These are phyloP conservation scores for Linnemannia schmuckeri DNA, from an alignment of 192 early-diverging fungal species.

Conservation along the genomic window DNA sequence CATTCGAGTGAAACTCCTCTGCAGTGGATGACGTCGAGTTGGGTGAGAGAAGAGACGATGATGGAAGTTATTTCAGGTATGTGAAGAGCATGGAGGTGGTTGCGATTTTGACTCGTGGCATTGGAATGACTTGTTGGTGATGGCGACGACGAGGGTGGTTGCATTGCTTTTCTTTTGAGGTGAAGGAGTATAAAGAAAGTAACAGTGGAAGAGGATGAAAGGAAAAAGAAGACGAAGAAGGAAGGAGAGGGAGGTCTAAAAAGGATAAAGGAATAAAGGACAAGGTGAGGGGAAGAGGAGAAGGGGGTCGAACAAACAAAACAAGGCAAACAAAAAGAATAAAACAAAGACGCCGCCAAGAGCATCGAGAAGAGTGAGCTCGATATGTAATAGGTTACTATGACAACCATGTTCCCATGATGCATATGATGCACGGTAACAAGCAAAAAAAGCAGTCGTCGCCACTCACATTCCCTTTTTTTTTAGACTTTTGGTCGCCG, in stretches of 20 bases:
- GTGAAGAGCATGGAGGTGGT: constrained; percentile 12
- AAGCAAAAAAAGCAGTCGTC: too few relatives aligned
- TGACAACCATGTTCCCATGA: too few relatives aligned
- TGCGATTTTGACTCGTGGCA: background rate
- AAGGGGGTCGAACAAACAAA: background rate
- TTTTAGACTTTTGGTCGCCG: too few relatives aligned
- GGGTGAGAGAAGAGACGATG: constrained; percentile 9
- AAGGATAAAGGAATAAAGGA: background rate
- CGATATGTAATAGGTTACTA: too few relatives aligned
- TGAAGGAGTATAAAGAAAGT: background rate
- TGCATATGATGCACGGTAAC: too few relatives aligned
- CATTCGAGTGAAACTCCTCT: constrained; percentile 21
- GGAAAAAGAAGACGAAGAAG: background rate
- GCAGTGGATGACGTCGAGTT: constrained; percentile 22
- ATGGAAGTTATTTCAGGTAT: constrained; percentile 30
- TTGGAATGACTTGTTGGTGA: background rate
- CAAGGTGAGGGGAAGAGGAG: background rate
- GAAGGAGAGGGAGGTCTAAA: background rate
- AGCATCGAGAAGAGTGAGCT: too few relatives aligned
- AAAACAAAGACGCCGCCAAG: background rate
- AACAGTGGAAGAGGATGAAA: background rate
- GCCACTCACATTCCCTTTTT: too few relatives aligned
- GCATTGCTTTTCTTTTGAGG: background rate
- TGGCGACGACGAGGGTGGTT: background rate
- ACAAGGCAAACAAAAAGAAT: background rate